These are phyloP conservation scores for Nicotiana tomentosiformis DNA, from an alignment of 257 asterid genomes.

Conservation along the genomic window DNA sequence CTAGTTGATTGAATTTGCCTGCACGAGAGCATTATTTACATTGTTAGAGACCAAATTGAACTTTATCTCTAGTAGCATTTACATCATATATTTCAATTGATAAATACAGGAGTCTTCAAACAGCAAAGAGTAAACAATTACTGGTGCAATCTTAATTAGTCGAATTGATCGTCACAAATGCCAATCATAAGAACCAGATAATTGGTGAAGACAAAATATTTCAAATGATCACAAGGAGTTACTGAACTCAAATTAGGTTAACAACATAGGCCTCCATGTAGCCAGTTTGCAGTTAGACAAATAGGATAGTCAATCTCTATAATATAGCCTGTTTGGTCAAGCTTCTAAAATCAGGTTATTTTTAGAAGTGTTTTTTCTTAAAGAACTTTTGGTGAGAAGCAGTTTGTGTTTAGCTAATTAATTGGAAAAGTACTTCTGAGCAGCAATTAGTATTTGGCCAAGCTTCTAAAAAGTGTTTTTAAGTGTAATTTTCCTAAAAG, in stretches of 20 bases:
- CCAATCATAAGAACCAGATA: neutral
- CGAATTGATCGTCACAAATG: neutral
- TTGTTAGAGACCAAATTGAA: neutral
- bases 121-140: neutral
- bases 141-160: neutral
- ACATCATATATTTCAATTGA: neutral
- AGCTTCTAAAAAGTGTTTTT: no score
- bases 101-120: neutral
- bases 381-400: no score
- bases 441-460: no score
- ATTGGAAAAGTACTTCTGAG: no score
- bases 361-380: no score
- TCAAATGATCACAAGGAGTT: neutral
- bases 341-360: no score
- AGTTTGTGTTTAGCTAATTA: no score
- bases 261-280: neutral
- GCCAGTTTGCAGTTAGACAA: slow-evolving; percentile 2
- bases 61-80: neutral
- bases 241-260: neutral
- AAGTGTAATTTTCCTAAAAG: no score
- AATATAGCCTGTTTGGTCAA: neutral
- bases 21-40: slow-evolving; percentile 14
- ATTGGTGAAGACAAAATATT: neutral
- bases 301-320: neutral
- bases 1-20: slow-evolving; percentile 95